Conservation (phyloP, 1,284 basidiomycete genomes). For the Apiotrichum gracile region DNA sequence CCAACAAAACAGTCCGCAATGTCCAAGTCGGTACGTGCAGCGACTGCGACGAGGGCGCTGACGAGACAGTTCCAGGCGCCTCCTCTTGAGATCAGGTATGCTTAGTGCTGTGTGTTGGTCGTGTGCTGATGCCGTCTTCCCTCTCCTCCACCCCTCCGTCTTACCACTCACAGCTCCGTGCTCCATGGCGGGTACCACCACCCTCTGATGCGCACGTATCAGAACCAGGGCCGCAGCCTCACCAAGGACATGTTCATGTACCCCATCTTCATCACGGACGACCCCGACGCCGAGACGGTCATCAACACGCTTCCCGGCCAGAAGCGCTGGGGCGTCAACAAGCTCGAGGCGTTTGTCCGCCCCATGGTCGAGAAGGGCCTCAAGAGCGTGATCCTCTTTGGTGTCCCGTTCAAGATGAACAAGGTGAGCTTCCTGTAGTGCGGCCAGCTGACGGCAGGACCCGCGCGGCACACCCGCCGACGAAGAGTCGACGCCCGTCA, state of each 20-base stretch:
- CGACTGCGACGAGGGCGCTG: neutral
- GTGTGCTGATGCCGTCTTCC: too few relatives aligned
- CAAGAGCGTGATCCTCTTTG: constrained; percentile 89
- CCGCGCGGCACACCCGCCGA: constrained; percentile 78
- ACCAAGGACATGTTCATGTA: constrained; percentile 95
- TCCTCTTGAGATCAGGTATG: constrained; percentile 23
- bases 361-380: constrained; percentile 88
- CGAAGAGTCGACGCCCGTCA: constrained; percentile 84
- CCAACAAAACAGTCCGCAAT: too few relatives aligned
- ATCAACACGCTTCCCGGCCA: constrained; percentile 78
- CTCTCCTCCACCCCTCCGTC: neutral
- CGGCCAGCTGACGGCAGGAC: constrained; percentile 56
- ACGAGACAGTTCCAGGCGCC: constrained; percentile 22
- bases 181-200: constrained; percentile 91
- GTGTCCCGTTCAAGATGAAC: constrained; percentile 75
- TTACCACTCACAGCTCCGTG: constrained; percentile 56
- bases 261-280: constrained; percentile 93
- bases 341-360: constrained; percentile 76
- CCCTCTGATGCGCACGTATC: constrained; percentile 78
- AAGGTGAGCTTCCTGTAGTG: constrained; percentile 59
- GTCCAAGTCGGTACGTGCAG: neutral
- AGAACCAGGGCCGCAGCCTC: constrained; percentile 61
- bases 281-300: constrained; percentile 70
- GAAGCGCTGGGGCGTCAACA: constrained; percentile 89
- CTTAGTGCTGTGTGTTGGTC: too few relatives aligned